Evolutionary conservation across 441 rosid species (phyloP).

Genomic region (Gossypium trilobum): DNA sequence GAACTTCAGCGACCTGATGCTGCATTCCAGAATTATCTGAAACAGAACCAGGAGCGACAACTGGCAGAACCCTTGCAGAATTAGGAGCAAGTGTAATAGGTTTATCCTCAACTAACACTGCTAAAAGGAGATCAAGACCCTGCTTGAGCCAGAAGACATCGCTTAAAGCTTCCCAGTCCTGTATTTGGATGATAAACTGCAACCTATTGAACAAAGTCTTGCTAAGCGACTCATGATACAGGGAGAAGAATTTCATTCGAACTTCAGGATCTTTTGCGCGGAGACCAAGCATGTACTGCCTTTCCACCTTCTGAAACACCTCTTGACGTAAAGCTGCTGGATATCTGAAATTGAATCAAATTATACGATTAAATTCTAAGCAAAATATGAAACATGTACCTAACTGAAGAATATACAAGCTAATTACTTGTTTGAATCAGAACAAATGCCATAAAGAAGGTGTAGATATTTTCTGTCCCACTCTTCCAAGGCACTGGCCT

Average conservation of each 20-base stretch:
- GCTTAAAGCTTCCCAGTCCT: constrained; percentile 97
- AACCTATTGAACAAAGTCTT: constrained; percentile 72
- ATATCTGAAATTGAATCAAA: constrained; percentile 47
- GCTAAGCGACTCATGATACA: constrained; percentile 75
- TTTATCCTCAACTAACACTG: constrained; percentile 72
- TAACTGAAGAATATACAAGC: neutral
- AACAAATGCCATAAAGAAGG: constrained; percentile 85
- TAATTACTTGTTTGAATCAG: constrained; percentile 75
- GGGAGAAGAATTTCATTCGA: constrained; percentile 73
- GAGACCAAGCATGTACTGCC: constrained; percentile 94
- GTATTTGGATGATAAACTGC: constrained; percentile 77
- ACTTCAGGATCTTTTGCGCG: constrained; percentile 91
- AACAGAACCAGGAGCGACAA: constrained; percentile 43
- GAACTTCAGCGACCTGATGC: constrained; percentile 47
- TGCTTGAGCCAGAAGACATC: constrained; percentile 99
- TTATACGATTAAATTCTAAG: constrained; percentile 9
- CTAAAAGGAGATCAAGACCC: constrained; percentile 95
- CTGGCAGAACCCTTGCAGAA: constrained; percentile 76
- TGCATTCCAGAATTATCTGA: constrained; percentile 53
- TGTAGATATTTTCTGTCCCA: constrained; percentile 90
- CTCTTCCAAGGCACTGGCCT: constrained; percentile 58
- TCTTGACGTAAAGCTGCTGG: constrained; percentile 65
- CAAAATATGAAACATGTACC: constrained; percentile 8
- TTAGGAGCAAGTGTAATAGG: constrained; percentile 91
- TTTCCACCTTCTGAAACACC: constrained; percentile 88